These are phyloP conservation scores for Cryptococcus maquisensis DNA, from an alignment of 1,284 basidiomycete genomes.

Conservation along the genomic window DNA sequence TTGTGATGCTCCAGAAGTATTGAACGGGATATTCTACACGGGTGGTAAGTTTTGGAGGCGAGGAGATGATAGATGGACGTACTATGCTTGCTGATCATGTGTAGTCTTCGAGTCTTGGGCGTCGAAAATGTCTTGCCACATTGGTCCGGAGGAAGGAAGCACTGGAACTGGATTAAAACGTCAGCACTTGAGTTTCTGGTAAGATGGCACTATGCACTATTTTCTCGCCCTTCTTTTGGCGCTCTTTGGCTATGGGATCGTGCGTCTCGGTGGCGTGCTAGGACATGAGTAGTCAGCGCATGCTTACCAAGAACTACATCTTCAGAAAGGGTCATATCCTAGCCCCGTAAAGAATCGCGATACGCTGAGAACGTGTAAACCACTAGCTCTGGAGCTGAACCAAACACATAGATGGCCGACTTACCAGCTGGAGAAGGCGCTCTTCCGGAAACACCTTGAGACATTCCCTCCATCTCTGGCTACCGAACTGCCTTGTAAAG, in stretches of 20 bases:
- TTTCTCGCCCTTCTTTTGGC: slow-evolving; percentile 77
- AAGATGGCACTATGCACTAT: slow-evolving; percentile 59
- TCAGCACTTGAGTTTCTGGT: background rate
- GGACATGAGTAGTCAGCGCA: slow-evolving; percentile 4
- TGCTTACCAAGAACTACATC: too few species aligned
- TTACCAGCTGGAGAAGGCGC: slow-evolving; percentile 67
- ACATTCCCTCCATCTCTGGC: slow-evolving; percentile 51
- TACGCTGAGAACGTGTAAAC: too few species aligned
- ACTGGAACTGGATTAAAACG: slow-evolving; percentile 62
- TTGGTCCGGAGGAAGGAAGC: slow-evolving; percentile 57
- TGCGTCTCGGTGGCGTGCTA: slow-evolving; percentile 85
- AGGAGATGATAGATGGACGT: slow-evolving; percentile 5
- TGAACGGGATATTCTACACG: slow-evolving; percentile 64
- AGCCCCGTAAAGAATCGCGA: background rate
- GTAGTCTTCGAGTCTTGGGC: slow-evolving; percentile 72
- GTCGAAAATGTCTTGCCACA: slow-evolving; percentile 65
- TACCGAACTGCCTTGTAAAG: slow-evolving; percentile 17
- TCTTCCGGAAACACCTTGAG: slow-evolving; percentile 80
- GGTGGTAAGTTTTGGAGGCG: slow-evolving; percentile 4
- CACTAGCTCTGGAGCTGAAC: background rate
- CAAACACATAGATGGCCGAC: slow-evolving; percentile 37
- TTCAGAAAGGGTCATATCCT: background rate
- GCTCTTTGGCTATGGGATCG: slow-evolving; percentile 68
- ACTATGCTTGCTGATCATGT: slow-evolving; percentile 73
- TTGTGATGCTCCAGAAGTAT: slow-evolving; percentile 82